Percentiles rank a stretch among this genome's conserved stretches.
Evolutionary conservation across 345 rosid species (phyloP).

Genomic region (Excoecaria agallocha): DNA sequence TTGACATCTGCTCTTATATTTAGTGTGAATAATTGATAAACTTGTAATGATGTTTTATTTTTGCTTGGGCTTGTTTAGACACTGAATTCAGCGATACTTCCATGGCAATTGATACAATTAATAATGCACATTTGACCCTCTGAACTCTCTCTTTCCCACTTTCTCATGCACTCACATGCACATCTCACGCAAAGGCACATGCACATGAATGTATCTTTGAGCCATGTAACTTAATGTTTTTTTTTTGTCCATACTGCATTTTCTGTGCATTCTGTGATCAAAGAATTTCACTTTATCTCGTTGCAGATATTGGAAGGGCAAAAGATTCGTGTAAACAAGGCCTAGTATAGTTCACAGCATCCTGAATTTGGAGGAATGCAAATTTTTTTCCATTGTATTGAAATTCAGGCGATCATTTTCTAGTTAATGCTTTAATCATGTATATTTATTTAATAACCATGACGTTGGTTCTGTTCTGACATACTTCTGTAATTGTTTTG

Average conservation of each 20-base stretch:
- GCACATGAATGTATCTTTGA: background rate
- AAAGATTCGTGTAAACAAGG: slow-evolving; percentile 78
- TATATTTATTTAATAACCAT: background rate
- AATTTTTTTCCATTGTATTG: background rate
- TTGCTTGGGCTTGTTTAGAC: background rate
- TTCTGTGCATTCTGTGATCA: background rate
- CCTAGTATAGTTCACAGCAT: slow-evolving; percentile 28
- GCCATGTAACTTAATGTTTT: background rate
- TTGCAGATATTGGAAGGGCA: slow-evolving; percentile 83
- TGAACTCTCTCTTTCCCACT: background rate
- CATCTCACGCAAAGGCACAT: background rate
- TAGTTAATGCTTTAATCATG: background rate
- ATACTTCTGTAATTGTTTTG: no score
- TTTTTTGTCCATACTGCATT: background rate
- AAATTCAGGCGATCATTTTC: slow-evolving; percentile 4
- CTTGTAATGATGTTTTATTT: background rate
- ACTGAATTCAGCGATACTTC: no score
- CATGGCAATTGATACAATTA: background rate
- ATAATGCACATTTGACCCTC: background rate
- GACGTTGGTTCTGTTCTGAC: background rate
- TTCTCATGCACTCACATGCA: background rate
- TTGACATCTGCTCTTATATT: background rate
- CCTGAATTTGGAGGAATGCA: background rate
- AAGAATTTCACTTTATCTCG: background rate
- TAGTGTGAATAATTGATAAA: background rate